Evolutionary conservation across 176 grass and related monocot species (phyloP).

Genomic region (Leersia perrieri): DNA sequence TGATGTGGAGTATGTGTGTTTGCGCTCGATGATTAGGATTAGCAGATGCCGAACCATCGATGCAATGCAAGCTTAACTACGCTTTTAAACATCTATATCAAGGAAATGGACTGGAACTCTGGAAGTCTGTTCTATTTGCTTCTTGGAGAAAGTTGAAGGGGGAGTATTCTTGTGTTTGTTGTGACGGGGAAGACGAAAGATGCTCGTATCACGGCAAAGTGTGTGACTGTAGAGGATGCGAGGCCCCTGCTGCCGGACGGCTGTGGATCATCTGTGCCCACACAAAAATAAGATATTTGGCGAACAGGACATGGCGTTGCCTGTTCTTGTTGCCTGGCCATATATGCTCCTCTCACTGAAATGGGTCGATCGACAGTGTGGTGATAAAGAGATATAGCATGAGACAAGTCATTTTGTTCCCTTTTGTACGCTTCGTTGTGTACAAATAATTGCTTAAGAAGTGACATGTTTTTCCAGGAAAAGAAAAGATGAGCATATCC

Average conservation of each 20-base stretch:
- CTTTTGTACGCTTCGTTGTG: not conserved
- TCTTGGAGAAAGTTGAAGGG: no score
- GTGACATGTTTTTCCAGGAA: not conserved
- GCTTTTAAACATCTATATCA: not conserved
- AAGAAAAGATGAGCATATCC: not conserved
- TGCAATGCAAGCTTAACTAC: not conserved
- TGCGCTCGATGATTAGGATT: conserved; percentile 17
- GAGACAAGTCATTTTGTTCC: not conserved
- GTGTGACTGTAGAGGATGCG: not conserved
- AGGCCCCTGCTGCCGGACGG: not conserved
- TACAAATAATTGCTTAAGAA: not conserved
- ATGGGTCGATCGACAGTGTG: not conserved
- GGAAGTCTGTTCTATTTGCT: conserved; percentile 29
- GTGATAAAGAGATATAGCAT: not conserved
- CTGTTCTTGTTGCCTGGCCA: not conserved
- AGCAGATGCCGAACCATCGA: no score
- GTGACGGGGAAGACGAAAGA: not conserved
- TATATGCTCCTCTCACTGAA: not conserved
- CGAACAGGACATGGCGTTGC: not conserved
- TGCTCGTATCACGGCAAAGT: not conserved
- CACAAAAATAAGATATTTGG: not conserved
- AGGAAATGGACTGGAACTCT: not conserved
- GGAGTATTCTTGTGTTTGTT: not conserved
- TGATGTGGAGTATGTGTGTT: not conserved
- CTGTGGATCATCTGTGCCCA: not conserved